phyloP scores from a whole-genome alignment of 2,329 filamentous ascomycete species.

The Paecilomyces variotii region DNA sequence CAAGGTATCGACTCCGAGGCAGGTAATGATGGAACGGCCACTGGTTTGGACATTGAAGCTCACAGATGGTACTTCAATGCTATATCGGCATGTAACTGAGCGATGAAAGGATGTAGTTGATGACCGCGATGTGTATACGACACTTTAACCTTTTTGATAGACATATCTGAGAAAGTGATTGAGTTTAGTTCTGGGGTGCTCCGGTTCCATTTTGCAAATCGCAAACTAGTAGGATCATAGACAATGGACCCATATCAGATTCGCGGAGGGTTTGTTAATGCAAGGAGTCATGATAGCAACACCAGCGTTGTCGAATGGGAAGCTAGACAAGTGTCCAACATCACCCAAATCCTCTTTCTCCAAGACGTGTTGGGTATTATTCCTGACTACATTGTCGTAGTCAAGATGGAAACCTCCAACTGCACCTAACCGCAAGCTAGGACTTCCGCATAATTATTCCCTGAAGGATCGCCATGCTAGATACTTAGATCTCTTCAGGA shows the following conservation, averaged over 20 bases:
- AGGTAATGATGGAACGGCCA: slow-evolving; percentile 26
- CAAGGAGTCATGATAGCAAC: no score
- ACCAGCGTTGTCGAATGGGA: no score
- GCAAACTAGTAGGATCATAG: no score
- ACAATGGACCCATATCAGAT: no score
- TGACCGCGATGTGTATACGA: background rate
- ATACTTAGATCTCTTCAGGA: background rate
- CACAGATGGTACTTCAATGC: slow-evolving; percentile 25
- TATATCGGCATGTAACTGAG: slow-evolving; percentile 2
- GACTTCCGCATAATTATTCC: background rate
- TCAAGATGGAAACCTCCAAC: background rate
- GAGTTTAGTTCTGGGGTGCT: background rate
- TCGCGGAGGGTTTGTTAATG: no score
- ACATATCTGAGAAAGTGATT: background rate
- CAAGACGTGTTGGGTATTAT: background rate
- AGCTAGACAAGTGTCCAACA: no score
- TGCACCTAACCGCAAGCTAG: background rate
- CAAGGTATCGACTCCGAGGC: slow-evolving; percentile 20
- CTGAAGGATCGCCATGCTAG: background rate
- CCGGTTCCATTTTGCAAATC: no score
- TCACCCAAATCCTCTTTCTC: background rate
- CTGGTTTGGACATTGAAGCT: slow-evolving; percentile 15
- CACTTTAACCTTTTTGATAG: background rate
- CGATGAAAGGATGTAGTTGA: background rate
- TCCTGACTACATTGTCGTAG: background rate